Conservation (phyloP, 2,329 filamentous ascomycete species). For the Emydomyces testavorans region DNA sequence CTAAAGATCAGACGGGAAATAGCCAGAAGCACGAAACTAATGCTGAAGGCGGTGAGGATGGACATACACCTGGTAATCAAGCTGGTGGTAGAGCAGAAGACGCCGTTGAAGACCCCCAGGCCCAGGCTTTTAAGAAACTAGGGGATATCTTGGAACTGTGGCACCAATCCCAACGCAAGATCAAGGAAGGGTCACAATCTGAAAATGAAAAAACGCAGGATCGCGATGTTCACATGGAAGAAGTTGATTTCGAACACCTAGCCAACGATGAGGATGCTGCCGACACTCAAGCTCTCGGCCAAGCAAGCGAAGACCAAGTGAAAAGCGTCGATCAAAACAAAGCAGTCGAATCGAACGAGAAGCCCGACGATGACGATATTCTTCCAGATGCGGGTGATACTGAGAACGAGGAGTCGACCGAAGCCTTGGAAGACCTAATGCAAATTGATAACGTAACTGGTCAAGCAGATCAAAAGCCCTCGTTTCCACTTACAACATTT, state of each 20-base stretch:
- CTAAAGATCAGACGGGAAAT: constrained; percentile 38
- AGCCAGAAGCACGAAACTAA: constrained; percentile 36
- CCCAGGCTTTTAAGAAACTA: constrained; percentile 81
- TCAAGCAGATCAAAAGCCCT: constrained; percentile 28
- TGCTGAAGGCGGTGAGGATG: constrained; percentile 34
- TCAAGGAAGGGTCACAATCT: constrained; percentile 50
- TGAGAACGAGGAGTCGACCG: constrained; percentile 29
- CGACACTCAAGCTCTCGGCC: constrained; percentile 86
- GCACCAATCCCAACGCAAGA: constrained; percentile 80
- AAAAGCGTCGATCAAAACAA: constrained; percentile 77
- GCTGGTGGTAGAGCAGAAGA: constrained; percentile 29
- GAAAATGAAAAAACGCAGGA: constrained; percentile 45
- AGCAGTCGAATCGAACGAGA: constrained; percentile 61
- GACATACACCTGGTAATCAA: constrained; percentile 17
- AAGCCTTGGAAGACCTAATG: constrained; percentile 41
- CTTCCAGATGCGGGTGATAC: constrained; percentile 43
- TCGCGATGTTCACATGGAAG: constrained; percentile 57
- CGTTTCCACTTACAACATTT: constrained; percentile 14
- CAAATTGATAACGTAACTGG: constrained; percentile 27
- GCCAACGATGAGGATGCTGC: constrained; percentile 67
- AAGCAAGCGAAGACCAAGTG: constrained; percentile 76
- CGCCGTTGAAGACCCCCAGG: constrained; percentile 32
- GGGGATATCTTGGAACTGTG: constrained; percentile 86
- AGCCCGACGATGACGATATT: constrained; percentile 44
- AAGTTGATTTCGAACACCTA: constrained; percentile 86